phyloP scores from a whole-genome alignment of 73 alveolate genomes.

The Symbiodinium pilosum region DNA sequence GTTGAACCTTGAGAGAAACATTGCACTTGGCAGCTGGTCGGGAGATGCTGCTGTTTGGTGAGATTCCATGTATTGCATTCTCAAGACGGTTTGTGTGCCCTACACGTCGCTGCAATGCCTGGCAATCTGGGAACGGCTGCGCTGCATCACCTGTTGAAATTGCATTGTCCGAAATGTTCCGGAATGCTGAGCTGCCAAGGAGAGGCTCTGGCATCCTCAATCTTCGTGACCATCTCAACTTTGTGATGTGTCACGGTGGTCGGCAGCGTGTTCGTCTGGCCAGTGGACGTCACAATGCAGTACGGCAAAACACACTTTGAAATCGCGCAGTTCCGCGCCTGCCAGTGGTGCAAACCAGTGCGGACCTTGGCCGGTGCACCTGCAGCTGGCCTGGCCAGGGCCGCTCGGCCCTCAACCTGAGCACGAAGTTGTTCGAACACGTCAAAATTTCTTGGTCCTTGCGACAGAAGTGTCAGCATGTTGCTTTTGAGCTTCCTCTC shows the following conservation, averaged over 20 bases:
- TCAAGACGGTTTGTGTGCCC: no score
- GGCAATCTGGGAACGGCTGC: neutral
- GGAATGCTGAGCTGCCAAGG: neutral
- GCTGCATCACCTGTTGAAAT: neutral
- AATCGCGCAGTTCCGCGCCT: neutral
- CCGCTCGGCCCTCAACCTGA: constrained; percentile 60
- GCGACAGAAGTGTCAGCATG: no score
- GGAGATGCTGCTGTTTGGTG: no score
- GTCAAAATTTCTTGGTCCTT: no score
- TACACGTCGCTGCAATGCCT: no score
- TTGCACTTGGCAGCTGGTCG: no score
- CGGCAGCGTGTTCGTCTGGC: constrained; percentile 75
- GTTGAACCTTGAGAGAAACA: no score
- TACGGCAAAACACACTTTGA: no score
- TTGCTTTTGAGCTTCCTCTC: no score
- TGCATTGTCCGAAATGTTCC: neutral
- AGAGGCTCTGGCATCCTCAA: neutral
- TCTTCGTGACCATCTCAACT: constrained; percentile 35
- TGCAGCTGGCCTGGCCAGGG: constrained; percentile 81
- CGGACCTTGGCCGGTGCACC: constrained; percentile 54
- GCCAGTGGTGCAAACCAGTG: constrained; percentile 76
- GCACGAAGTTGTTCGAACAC: no score
- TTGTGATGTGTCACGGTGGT: constrained; percentile 64
- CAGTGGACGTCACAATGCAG: no score
- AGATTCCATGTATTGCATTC: no score